Conservation (phyloP, 306 rosid genomes). For the Citrullus amarus region DNA sequence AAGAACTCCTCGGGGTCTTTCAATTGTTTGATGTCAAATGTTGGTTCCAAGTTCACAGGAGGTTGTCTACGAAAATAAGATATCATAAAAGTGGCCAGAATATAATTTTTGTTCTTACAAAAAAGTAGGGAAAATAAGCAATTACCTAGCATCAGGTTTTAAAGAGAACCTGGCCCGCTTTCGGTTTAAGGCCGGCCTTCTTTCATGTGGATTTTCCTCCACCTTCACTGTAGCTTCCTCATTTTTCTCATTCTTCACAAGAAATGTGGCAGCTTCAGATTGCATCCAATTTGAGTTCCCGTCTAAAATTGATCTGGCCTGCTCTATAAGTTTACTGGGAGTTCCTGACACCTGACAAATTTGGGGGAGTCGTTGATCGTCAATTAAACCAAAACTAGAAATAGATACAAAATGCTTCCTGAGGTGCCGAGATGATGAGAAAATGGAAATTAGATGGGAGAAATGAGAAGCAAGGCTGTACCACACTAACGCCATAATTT, state of each 20-base stretch:
- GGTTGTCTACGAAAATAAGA: slow-evolving; percentile 32
- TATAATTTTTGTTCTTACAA: not conserved
- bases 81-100: not conserved
- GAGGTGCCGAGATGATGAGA: not conserved
- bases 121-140: not conserved
- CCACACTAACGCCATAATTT: not conserved
- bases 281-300: slow-evolving; percentile 12
- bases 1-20: slow-evolving; percentile 63
- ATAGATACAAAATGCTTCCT: not conserved
- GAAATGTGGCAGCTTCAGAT: slow-evolving; percentile 12
- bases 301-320: slow-evolving; percentile 27
- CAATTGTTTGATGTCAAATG: slow-evolving; percentile 31
- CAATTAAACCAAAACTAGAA: not conserved
- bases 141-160: slow-evolving; percentile 43
- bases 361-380: not conserved
- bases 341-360: slow-evolving; percentile 31
- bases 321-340: slow-evolving; percentile 37
- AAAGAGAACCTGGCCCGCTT: slow-evolving; percentile 56
- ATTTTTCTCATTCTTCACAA: slow-evolving; percentile 9
- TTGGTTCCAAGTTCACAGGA: slow-evolving; percentile 33
- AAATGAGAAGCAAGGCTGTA: not conserved
- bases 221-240: slow-evolving; percentile 16
- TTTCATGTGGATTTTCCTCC: slow-evolving; percentile 37
- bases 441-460: not conserved
- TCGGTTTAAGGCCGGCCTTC: slow-evolving; percentile 63